Evolutionary conservation across 2,329 filamentous ascomycete genomes (phyloP).

Genomic region (Fusarium protoensiforme): DNA sequence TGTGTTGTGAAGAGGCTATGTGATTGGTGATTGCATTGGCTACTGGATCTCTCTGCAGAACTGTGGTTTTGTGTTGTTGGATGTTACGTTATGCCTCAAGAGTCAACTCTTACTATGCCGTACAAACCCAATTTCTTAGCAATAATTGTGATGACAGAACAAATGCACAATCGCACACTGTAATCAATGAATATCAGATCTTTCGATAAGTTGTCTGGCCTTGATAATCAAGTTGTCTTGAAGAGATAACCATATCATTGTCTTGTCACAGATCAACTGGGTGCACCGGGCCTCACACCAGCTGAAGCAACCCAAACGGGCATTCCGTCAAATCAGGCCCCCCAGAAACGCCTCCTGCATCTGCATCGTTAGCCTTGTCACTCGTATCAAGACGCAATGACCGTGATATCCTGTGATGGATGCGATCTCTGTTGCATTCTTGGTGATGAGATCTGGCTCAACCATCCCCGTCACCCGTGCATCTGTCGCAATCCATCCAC

Average conservation of each 20-base stretch:
- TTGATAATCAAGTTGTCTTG: background rate
- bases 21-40: constrained; percentile 10
- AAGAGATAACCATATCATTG: background rate
- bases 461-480: constrained; percentile 6
- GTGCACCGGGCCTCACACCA: background rate
- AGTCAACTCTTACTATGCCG: background rate
- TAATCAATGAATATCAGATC: background rate
- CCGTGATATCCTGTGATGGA: constrained; percentile 6
- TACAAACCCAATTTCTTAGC: background rate
- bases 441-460: background rate
- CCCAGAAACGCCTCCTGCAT: background rate
- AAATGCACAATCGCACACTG: background rate
- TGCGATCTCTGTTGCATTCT: background rate
- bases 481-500: constrained; percentile 1
- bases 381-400: background rate
- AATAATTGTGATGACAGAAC: background rate
- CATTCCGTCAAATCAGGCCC: background rate
- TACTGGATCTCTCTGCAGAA: background rate
- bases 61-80: background rate
- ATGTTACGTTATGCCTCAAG: background rate
- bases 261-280: background rate
- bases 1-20: constrained; percentile 1
- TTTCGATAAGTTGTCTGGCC: background rate
- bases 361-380: background rate
- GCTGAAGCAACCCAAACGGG: background rate